Base-by-base conservation (phyloP, 257 asterid genomes). In the Solanum sejunctum region DNA sequence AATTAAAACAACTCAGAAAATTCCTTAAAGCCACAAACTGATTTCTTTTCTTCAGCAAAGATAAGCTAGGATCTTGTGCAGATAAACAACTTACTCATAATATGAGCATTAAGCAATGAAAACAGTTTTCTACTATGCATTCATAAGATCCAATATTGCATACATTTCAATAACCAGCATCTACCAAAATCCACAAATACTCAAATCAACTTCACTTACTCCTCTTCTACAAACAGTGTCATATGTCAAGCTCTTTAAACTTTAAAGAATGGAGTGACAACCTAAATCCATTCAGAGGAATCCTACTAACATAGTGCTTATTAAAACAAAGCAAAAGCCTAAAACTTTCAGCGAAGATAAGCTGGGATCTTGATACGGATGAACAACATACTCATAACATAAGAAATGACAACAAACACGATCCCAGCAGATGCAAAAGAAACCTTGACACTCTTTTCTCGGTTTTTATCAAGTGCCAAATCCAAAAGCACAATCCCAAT, bases 381-480 rank as follows among this genome's bases (percentile, higher is more conserved):
- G 85, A 96, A 96, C 39, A 94, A 90, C 96, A 96, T 95, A 86
- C 95, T 94, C 99, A 96, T 96, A 83, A 94, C 97, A 82, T 96
- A 95, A 39, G 98, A 85, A 43, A 96, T 90, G 52, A 92, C 95
- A 32, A 95, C 91, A 91, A 87, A 95, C 12, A 92, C 91, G 84
- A 93, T 85, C 54, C 97, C 99, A 6, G 98, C 92, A 2, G 93
- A 66, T 18, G 98, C 97, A 84, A 91, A 94, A 70, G 97, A 92
- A 61, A 86, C 93, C 97, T 95, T 97, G 49, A 97, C 94, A 80
- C 97, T 95, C 90, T 89, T 92, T 17, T 93, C 98, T 49, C 98
- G 90, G 66, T 97, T 94, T 87, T 89, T 92, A 81, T 97, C 99
- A 36, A 92, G 88, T 49, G 94, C 98, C 10, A 94, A 93, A 88